Percentiles rank a stretch among this genome's conserved stretches.
Evolutionary conservation across 140 eudicot genomes (phyloP).

Genomic region (Oenanthe javanica): DNA sequence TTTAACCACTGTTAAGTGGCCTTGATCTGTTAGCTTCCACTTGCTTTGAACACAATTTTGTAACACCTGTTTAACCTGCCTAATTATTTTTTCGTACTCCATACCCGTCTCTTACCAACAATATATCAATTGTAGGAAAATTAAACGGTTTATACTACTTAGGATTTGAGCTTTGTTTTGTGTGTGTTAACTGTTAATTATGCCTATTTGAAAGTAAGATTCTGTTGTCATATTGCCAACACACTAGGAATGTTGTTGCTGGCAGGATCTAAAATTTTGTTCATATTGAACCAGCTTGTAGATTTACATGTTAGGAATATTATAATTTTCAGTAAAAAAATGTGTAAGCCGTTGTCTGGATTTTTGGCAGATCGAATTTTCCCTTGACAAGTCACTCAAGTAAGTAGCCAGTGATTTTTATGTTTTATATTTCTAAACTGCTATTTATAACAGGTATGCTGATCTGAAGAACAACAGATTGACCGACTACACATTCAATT

Average conservation of each 20-base stretch:
- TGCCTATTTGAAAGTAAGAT: neutral
- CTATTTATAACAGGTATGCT: slow-evolving; percentile 62
- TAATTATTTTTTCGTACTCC: neutral
- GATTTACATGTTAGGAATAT: neutral
- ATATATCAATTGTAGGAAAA: neutral
- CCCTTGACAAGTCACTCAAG: neutral
- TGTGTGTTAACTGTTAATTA: neutral
- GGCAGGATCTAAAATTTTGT: neutral
- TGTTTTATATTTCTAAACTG: neutral
- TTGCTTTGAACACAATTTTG: neutral
- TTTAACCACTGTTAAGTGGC: neutral
- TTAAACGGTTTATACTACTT: neutral
- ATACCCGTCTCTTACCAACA: neutral
- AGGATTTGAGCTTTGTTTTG: neutral
- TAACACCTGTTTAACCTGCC: neutral
- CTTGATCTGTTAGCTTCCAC: neutral
- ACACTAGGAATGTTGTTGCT: neutral
- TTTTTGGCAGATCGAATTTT: neutral
- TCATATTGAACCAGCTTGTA: neutral
- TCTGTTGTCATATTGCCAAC: neutral
- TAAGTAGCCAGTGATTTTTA: neutral
- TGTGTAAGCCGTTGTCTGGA: neutral
- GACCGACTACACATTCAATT: slow-evolving; percentile 85
- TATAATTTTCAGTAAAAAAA: neutral
- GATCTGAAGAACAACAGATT: slow-evolving; percentile 86